Base-by-base conservation (phyloP, 352 stramenopile species). In the Plasmopara muralis region DNA sequence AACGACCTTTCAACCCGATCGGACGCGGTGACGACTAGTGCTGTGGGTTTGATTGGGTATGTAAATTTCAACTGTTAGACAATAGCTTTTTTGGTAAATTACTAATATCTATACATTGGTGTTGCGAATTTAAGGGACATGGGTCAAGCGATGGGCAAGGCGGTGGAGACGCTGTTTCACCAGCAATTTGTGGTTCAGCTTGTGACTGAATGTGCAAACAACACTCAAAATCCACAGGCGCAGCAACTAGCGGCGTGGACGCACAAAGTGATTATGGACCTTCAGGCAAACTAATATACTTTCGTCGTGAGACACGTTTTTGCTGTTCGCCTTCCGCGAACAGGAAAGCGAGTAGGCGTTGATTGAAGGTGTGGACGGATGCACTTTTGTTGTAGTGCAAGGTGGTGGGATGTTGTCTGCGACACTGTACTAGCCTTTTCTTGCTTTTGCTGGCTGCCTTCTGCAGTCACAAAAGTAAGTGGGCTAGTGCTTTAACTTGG, bases 1-100 rank as follows among this genome's bases (percentile, higher is more conserved):
- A 80, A 82, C 35, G 90, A 97, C 53, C 48, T 74, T 34, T 53
- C 68, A 18, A 93, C 85, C 62, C 74, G 82, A 50, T 86, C 93
- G 57, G 86, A 96, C 43, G 77, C 79, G 53, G 92, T 98, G 50
- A 87, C 96, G n/a, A 92, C 77, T 43, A 89, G 89, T 37, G 88
- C 91, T 15, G 86, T 97, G 20, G 90, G 90, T 15, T 57, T 95
- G 43, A 83, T 96, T 74, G 86, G 86, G 82, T 93, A 76, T 51
- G 74, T 53, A 18, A 46, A 48, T n/a, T 15, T 55, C 48, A 4
- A 38, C 37, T 45, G 9, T 34, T 18, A 8, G 6, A 35, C 25
- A 2, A 18, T 30, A 10, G 9, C 5, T 48, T 9, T 18, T 30
- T 6, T 61, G 38, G 13, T 18, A 15, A 45, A 44, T 46, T 60